Conservation (phyloP, 305 asterid species). For the Ilex paraguariensis region DNA sequence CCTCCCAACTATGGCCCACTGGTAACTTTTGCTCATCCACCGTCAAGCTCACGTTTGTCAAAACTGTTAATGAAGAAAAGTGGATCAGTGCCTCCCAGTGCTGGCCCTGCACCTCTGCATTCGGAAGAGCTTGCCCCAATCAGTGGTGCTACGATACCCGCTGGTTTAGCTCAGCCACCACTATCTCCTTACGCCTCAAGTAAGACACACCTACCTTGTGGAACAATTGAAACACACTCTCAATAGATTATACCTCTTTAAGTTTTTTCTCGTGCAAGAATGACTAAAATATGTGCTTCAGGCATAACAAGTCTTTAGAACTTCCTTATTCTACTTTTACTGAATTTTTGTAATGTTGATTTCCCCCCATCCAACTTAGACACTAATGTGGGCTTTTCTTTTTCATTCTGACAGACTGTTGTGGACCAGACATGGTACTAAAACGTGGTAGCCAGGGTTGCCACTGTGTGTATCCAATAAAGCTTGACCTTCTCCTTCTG, state of each 20-base stretch:
- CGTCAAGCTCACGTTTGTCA: conserved; percentile 49
- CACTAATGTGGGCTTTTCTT: conserved; percentile 19
- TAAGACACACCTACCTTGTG: conserved; percentile 16
- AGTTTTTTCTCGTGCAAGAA: too few relatives aligned
- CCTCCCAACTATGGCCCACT: conserved; percentile 60
- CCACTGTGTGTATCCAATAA: conserved; percentile 84
- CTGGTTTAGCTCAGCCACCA: conserved; percentile 83
- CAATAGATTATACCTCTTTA: background rate
- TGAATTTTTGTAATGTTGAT: background rate
- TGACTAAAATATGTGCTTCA: too few relatives aligned
- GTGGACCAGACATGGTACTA: conserved; percentile 77
- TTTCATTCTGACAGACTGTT: conserved; percentile 61
- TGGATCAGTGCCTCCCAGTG: conserved; percentile 36
- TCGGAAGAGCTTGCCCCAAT: conserved; percentile 46
- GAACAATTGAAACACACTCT: background rate
- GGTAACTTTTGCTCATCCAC: conserved; percentile 48
- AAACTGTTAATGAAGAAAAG: conserved; percentile 56
- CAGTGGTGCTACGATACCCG: conserved; percentile 48
- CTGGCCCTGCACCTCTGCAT: conserved; percentile 37
- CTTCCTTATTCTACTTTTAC: conserved; percentile 3
- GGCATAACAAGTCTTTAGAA: background rate
- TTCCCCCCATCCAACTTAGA: conserved; percentile 3
- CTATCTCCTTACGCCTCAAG: conserved; percentile 66
- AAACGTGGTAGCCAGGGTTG: conserved; percentile 82
- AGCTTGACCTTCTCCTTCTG: conserved; percentile 81